Percentiles rank a stretch among this genome's conserved stretches.
Conservation (phyloP, 2,329 filamentous ascomycete species). For the Rhynchosporium agropyri region DNA sequence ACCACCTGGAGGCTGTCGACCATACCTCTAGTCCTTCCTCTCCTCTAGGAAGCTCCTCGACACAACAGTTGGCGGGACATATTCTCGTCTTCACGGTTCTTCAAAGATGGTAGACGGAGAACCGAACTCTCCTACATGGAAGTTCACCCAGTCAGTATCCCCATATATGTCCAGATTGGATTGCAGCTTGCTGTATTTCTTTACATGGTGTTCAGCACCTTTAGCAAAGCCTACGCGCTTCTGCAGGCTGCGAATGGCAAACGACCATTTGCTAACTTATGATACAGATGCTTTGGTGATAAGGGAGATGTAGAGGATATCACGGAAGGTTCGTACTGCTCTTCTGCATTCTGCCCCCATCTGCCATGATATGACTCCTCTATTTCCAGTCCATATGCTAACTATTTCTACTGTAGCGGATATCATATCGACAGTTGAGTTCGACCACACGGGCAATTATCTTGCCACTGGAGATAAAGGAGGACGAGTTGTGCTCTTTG, state of each 20-base stretch:
- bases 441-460: slow-evolving; percentile 88
- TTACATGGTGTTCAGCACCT: background rate
- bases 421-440: slow-evolving; percentile 90
- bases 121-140: slow-evolving; percentile 94
- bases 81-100: slow-evolving; percentile 40
- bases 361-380: background rate
- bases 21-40: slow-evolving; percentile 24
- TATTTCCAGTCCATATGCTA: slow-evolving; percentile 21
- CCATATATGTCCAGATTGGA: background rate
- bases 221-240: background rate
- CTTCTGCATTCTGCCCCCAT: background rate
- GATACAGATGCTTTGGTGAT: slow-evolving; percentile 90
- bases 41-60: slow-evolving; percentile 15
- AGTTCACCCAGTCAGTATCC: slow-evolving; percentile 81
- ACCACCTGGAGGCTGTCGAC: slow-evolving; percentile 35
- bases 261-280: slow-evolving; percentile 34
- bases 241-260: background rate
- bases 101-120: slow-evolving; percentile 95
- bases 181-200: background rate
- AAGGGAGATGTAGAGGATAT: slow-evolving; percentile 90
- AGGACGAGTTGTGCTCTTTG: slow-evolving; percentile 81
- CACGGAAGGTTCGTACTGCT: slow-evolving; percentile 42
- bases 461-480: slow-evolving; percentile 89
- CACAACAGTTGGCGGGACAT: slow-evolving; percentile 35
- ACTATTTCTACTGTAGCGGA: slow-evolving; percentile 59